Evolutionary conservation across 1,284 basidiomycete genomes (phyloP).

Genomic region (Testicularia cyperi): DNA sequence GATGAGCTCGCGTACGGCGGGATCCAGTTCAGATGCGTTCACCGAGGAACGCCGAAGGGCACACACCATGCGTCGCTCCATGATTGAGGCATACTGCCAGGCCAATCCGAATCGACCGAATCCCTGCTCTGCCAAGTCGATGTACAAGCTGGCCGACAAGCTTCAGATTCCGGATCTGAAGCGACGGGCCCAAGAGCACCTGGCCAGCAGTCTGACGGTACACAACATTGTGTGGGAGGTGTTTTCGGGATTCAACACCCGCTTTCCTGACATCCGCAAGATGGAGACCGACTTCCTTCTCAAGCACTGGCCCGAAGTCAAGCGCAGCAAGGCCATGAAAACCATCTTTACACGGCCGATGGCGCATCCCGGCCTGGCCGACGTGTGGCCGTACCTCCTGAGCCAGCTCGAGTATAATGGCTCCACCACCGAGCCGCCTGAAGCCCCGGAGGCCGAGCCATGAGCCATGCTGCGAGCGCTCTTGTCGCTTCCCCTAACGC

Average conservation of each 20-base stretch:
- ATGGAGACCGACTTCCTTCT: constrained; percentile 52
- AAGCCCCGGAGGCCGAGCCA: too few relatives aligned
- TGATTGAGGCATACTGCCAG: constrained; percentile 37
- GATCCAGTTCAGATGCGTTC: constrained; percentile 1
- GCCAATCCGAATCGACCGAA: constrained; percentile 66
- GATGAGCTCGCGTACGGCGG: neutral
- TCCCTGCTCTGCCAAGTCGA: constrained; percentile 84
- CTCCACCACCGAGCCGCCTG: neutral
- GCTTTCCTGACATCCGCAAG: constrained; percentile 79
- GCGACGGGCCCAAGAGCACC: constrained; percentile 74
- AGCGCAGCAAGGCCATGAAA: constrained; percentile 75
- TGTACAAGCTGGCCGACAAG: constrained; percentile 74
- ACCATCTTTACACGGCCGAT: constrained; percentile 65
- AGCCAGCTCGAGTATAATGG: constrained; percentile 45
- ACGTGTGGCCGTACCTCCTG: constrained; percentile 48
- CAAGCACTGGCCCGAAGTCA: constrained; percentile 75
- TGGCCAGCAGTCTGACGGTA: constrained; percentile 72
- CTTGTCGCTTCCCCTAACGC: too few relatives aligned
- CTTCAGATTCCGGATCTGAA: constrained; percentile 72
- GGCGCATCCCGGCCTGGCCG: constrained; percentile 49
- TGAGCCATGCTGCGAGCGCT: too few relatives aligned
- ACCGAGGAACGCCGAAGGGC: constrained; percentile 18
- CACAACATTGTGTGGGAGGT: constrained; percentile 82
- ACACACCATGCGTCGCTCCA: constrained; percentile 24
- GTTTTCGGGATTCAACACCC: constrained; percentile 79